phyloP scores from a whole-genome alignment of 306 rosid genomes.

The Cucurbita ficifolia region DNA sequence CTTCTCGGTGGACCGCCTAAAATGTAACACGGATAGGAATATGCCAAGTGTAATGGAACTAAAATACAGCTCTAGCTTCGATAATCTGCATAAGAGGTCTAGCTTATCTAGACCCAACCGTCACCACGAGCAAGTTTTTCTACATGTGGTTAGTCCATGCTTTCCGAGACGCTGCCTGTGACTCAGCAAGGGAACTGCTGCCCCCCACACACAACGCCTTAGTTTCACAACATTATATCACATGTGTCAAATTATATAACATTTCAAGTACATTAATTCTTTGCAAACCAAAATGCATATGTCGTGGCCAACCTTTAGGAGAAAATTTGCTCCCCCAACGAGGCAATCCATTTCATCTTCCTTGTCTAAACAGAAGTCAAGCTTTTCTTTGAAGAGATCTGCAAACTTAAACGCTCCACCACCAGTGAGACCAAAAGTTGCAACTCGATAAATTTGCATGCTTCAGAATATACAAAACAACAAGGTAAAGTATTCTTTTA shows the following conservation, averaged over 20 bases:
- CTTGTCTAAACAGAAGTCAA: slow-evolving; percentile 68
- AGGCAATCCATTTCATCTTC: slow-evolving; percentile 97
- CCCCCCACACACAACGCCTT: too few relatives aligned
- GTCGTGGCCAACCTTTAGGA: slow-evolving; percentile 57
- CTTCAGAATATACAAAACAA: slow-evolving; percentile 17
- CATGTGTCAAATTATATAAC: background rate
- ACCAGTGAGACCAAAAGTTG: slow-evolving; percentile 54
- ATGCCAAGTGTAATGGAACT: background rate
- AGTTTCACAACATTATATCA: background rate
- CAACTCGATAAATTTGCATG: slow-evolving; percentile 13
- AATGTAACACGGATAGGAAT: background rate
- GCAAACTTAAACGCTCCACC: slow-evolving; percentile 77
- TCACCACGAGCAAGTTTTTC: too few relatives aligned
- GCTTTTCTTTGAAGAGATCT: slow-evolving; percentile 68
- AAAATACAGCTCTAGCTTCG: background rate
- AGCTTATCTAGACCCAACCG: too few relatives aligned
- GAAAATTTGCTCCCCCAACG: slow-evolving; percentile 92
- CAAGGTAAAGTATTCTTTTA: background rate
- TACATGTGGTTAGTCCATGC: too few relatives aligned
- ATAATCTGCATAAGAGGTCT: background rate
- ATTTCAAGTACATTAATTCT: background rate
- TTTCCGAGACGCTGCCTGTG: too few relatives aligned
- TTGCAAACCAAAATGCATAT: background rate
- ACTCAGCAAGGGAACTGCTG: too few relatives aligned
- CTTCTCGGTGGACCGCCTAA: slow-evolving; percentile 72